phyloP scores from a whole-genome alignment of 108 stramenopile genomes.

The Pseudonitzschia delicatissima region DNA sequence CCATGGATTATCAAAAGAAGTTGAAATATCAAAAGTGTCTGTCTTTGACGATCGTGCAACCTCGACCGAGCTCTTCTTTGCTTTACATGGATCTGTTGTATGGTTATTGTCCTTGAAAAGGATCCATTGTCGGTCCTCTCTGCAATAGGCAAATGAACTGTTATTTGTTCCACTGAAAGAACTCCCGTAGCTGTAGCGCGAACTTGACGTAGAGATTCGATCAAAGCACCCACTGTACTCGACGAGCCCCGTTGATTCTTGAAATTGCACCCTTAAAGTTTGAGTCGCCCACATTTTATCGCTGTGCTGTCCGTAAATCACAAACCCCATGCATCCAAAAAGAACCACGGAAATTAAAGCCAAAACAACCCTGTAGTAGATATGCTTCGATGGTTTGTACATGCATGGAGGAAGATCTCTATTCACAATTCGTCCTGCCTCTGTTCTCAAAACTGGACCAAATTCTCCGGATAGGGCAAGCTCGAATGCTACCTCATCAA shows the following conservation, averaged over 20 bases:
- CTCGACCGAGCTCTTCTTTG: not conserved
- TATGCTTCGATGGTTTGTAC: not conserved
- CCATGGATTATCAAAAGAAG: not conserved
- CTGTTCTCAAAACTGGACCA: not conserved
- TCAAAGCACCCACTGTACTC: not conserved
- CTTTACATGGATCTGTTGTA: not conserved
- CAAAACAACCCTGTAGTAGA: not conserved
- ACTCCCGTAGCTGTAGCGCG: not conserved
- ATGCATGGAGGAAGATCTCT: not conserved
- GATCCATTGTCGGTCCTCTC: not conserved
- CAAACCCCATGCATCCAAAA: not conserved
- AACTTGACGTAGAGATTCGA: not conserved
- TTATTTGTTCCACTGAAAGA: not conserved
- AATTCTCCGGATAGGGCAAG: slow-evolving; percentile 8
- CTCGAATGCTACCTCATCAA: slow-evolving; percentile 23
- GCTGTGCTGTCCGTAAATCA: not conserved
- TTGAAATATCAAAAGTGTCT: slow-evolving; percentile 6
- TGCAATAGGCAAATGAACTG: not conserved
- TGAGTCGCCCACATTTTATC: not conserved
- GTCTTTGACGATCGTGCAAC: not conserved
- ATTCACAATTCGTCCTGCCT: slow-evolving; percentile 4
- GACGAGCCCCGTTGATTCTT: not conserved
- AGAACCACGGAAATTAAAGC: not conserved
- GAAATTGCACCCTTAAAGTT: not conserved
- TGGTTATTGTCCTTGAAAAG: not conserved